A percentile compares a stretch with the other conserved stretches of the same genome.
Conservation (phyloP, 139 green algal species). For the Chlamydomonas incerta region DNA sequence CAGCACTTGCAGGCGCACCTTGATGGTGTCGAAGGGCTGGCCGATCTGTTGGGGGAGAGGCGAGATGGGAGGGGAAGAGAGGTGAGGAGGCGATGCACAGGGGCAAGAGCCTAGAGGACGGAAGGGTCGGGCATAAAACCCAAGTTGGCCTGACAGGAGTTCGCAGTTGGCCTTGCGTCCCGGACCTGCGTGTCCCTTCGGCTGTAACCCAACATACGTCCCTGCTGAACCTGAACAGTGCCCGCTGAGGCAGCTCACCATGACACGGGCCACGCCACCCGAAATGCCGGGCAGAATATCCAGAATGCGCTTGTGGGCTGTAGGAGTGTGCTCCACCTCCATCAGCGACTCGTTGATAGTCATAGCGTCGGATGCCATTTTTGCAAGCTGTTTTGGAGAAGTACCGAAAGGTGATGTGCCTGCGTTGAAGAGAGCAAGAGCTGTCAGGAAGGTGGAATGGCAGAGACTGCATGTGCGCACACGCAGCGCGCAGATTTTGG, state of each 20-base stretch:
- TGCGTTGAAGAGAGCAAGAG: background rate
- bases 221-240: no score
- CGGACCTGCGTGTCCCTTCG: no score
- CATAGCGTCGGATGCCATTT: background rate
- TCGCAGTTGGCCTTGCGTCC: no score
- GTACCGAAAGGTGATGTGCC: background rate
- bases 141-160: no score
- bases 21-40: constrained; percentile 57
- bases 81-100: background rate
- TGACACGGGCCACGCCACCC: constrained; percentile 52
- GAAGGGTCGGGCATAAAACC: no score
- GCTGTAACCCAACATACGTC: no score
- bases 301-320: constrained; percentile 53
- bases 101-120: background rate
- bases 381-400: background rate
- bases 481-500: no score
- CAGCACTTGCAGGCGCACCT: constrained; percentile 51
- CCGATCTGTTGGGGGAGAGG: constrained; percentile 11
- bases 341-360: constrained; percentile 35
- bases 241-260: constrained; percentile 8
- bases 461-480: no score
- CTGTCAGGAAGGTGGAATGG: no score
- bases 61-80: background rate
- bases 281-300: constrained; percentile 51
- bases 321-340: constrained; percentile 53